Percentiles rank a stretch among this genome's conserved stretches.
Evolutionary conservation across 2,329 filamentous ascomycete genomes (phyloP).

Genomic region (Trichoderma pleuroti): DNA sequence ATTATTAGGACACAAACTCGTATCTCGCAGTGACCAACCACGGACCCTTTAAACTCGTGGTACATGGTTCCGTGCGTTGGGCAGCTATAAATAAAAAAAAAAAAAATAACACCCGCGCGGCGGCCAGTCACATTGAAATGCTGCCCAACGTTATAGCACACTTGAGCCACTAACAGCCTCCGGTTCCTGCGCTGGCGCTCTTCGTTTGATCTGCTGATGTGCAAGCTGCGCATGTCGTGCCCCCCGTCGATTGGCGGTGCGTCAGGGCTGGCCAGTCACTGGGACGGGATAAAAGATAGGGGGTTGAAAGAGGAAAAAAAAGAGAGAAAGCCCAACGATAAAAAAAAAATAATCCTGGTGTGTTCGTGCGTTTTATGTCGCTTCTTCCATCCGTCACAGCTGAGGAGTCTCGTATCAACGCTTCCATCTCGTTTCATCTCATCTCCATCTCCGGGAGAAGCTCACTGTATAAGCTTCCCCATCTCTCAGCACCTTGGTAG

Average conservation of each 20-base stretch:
- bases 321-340: not conserved
- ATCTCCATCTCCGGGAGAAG: not conserved
- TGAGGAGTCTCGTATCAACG: not conserved
- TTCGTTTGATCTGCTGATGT: not conserved
- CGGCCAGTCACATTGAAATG: not conserved
- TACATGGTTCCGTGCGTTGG: not conserved
- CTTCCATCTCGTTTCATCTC: not conserved
- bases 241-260: not conserved
- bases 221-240: not conserved
- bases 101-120: not conserved
- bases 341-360: not conserved
- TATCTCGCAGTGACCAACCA: not conserved
- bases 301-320: not conserved
- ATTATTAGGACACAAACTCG: not conserved
- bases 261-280: not conserved
- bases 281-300: not conserved
- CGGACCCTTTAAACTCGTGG: not conserved
- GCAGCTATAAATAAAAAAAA: conserved; percentile 7
- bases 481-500: not conserved
- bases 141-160: conserved; percentile 1
- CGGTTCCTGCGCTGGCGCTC: not conserved
- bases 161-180: not conserved
- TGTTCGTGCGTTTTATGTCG: not conserved
- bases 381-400: not conserved
- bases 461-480: not conserved